A percentile compares a stretch with the other conserved stretches of the same genome.
Conservation (phyloP, 345 rosid genomes). For the Cardamine resedifolia region DNA sequence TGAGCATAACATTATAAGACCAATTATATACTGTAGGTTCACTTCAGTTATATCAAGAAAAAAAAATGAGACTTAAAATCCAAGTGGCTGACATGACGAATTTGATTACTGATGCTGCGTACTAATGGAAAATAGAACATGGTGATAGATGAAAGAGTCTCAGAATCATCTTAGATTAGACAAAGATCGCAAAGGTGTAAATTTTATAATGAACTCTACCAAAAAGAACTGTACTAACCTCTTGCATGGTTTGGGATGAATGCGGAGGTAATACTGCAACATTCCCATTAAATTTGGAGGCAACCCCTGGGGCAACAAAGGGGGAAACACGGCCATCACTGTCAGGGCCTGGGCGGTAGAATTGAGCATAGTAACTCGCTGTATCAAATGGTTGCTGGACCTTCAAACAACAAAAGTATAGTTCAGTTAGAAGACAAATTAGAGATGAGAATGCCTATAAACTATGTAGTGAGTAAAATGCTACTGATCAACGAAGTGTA, state of each 20-base stretch:
- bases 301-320: conserved; percentile 63
- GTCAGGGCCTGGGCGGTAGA: conserved; percentile 68
- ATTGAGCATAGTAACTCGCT: conserved; percentile 72
- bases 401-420: conserved; percentile 44
- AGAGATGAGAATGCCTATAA: conserved; percentile 1
- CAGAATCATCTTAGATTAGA: neutral
- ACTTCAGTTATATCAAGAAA: neutral
- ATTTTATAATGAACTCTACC: neutral
- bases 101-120: neutral
- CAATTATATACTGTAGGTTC: neutral
- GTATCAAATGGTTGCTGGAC: conserved; percentile 85
- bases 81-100: neutral
- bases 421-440: conserved; percentile 14
- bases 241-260: conserved; percentile 76
- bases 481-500: conserved; percentile 6
- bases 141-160: neutral
- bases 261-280: conserved; percentile 67
- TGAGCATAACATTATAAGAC: neutral
- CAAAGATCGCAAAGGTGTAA: neutral
- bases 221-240: conserved; percentile 47
- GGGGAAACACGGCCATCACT: conserved; percentile 84
- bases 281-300: conserved; percentile 78
- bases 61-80: neutral
- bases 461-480: neutral
- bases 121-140: neutral